phyloP scores from a whole-genome alignment of 83 land plant species.

The Picea abies region DNA sequence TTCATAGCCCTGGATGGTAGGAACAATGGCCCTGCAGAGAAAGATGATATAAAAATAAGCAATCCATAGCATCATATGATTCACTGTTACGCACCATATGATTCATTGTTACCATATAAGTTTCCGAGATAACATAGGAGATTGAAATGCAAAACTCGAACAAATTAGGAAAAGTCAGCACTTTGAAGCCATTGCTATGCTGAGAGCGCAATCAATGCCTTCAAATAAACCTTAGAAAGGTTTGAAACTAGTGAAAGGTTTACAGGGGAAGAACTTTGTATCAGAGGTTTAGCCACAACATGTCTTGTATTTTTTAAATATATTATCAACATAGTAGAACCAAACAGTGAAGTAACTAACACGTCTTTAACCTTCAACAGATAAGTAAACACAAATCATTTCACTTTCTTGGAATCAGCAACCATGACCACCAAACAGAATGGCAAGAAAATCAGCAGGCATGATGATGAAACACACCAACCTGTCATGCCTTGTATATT shows the following conservation, averaged over 20 bases:
- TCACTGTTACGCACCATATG: neutral
- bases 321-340: neutral
- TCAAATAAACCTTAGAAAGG: neutral
- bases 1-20: slow-evolving; percentile 96
- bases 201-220: neutral
- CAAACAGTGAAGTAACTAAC: neutral
- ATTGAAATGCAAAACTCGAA: neutral
- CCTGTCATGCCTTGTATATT: neutral
- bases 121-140: slow-evolving; percentile 1
- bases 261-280: neutral
- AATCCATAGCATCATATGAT: slow-evolving; percentile 21
- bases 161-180: neutral
- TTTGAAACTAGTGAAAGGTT: neutral
- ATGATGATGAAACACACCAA: neutral
- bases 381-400: neutral
- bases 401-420: neutral
- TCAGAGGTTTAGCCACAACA: neutral
- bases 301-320: neutral
- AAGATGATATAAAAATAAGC: slow-evolving; percentile 11
- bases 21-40: slow-evolving; percentile 91
- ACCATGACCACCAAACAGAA: neutral
- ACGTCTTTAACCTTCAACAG: neutral
- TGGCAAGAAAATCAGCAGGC: too few species aligned
- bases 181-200: neutral
- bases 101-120: neutral